Evolutionary conservation across 768 basidiomycete genomes (phyloP).

Genomic region (Gymnopilus junonius): DNA sequence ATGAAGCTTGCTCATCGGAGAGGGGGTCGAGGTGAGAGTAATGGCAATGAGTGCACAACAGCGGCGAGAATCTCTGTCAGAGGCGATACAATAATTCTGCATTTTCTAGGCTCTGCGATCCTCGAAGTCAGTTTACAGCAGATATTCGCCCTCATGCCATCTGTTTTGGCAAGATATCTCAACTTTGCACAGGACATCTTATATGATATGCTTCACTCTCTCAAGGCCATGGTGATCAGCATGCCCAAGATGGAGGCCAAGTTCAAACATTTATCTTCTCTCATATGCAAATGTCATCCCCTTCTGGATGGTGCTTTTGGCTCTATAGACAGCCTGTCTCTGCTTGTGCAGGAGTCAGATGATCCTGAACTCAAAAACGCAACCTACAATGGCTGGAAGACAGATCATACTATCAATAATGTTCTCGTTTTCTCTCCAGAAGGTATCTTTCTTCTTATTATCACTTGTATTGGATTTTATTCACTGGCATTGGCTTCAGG

Average conservation of each 20-base stretch:
- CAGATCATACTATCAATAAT: slow-evolving; percentile 41
- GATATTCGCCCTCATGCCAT: not conserved
- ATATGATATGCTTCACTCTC: not conserved
- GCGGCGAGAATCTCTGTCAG: too few relatives aligned
- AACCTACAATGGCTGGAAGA: slow-evolving; percentile 49
- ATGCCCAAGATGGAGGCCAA: not conserved
- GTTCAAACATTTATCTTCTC: not conserved
- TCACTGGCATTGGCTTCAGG: slow-evolving; percentile 28
- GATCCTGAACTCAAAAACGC: slow-evolving; percentile 48
- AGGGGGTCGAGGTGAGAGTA: too few relatives aligned
- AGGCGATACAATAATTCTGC: too few relatives aligned
- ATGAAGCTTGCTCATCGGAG: too few relatives aligned
- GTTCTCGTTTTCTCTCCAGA: slow-evolving; percentile 40
- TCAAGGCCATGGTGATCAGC: not conserved
- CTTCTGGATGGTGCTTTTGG: slow-evolving; percentile 37
- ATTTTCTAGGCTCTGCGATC: not conserved
- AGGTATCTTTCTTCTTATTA: slow-evolving; percentile 19
- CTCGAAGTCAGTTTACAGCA: not conserved
- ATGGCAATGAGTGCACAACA: too few relatives aligned
- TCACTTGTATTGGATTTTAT: not conserved
- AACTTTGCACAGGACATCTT: not conserved
- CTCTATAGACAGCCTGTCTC: slow-evolving; percentile 44
- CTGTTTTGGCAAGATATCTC: not conserved
- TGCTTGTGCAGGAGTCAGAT: slow-evolving; percentile 37
- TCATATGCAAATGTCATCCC: slow-evolving; percentile 18